Base-by-base conservation (phyloP, 441 rosid genomes). In the Eutrema salsugineum region DNA sequence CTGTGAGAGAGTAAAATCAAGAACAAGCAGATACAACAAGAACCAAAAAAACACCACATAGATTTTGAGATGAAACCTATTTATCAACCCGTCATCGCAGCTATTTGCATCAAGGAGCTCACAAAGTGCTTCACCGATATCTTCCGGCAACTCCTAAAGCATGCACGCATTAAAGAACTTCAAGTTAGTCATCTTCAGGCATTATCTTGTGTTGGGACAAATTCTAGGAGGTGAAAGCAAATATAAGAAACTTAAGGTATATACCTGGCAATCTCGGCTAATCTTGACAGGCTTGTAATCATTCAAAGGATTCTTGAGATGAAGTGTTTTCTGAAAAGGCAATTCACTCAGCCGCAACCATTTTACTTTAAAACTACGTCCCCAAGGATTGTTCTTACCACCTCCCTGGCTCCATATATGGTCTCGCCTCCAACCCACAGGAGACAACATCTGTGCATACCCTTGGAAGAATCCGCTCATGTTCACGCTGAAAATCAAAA, bases 391-490 rank as follows among this genome's bases (percentile, higher is more conserved):
- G 80, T 77, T 84, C 81, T 87, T 90, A 74, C 92, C 94, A 79
- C 84, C 78, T 79, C 97, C 99, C 77, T 85, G 97, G 78, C 89
- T 90, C 97, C 99, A 94, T 59, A 90, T 83, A 36, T 84, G 82
- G 76, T 94, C 99, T 71, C 90, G 84, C 77, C 99, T 91, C 95
- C 95, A 91, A 42, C 99, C 97, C 75, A 85, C 90, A 67, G 97
- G 78, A 73, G 97, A 94, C 77, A 91, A 78, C 99, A 94, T 94
- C 80, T 94, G 88, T 71, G 99, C 97, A 83, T 94, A 94, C 65
- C 99, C 99, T 90, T 94, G 97, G 85, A 94, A 94, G 87, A 86
- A 91, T 70, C 99, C 99, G 53, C 99, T 94, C 97, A 88, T 94
- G 88, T 94, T 94, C 83, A 94, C 97, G 79, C 97, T 91, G 77